These are phyloP conservation scores for Paecilomyces fulvus DNA, from an alignment of 2,329 filamentous ascomycete genomes.

Conservation along the genomic window DNA sequence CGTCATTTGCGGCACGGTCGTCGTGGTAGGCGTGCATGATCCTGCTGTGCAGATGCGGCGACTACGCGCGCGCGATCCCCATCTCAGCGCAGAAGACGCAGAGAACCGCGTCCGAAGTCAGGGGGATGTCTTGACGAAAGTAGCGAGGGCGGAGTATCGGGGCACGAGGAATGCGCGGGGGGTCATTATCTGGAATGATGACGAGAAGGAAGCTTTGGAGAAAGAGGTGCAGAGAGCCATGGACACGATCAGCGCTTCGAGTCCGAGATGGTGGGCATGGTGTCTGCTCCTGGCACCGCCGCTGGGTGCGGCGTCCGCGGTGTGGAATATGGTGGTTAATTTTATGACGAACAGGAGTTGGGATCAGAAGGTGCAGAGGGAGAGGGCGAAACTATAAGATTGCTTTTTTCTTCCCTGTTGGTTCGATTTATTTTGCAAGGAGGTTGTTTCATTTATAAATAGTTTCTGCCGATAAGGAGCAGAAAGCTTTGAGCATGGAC, in stretches of 20 bases:
- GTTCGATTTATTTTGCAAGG: no score
- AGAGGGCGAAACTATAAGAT: conserved; percentile 52
- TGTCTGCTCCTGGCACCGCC: conserved; percentile 61
- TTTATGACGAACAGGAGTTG: conserved; percentile 61
- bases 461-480: background rate
- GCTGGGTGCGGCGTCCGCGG: conserved; percentile 57
- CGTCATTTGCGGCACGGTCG: conserved; percentile 69
- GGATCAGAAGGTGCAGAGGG: conserved; percentile 51
- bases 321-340: conserved; percentile 68
- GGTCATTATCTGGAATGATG: conserved; percentile 87
- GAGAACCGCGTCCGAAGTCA: conserved; percentile 80
- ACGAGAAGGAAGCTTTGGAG: conserved; percentile 60
- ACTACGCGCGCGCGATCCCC: conserved; percentile 64
- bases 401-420: background rate
- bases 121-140: conserved; percentile 77
- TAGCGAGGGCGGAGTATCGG: conserved; percentile 60
- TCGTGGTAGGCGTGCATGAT: conserved; percentile 80
- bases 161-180: conserved; percentile 49
- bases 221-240: conserved; percentile 60
- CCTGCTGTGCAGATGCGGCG: conserved; percentile 74
- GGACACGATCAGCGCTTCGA: conserved; percentile 50
- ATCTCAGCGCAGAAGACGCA: conserved; percentile 77
- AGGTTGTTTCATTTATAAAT: background rate
- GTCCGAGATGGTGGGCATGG: conserved; percentile 80
- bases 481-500: background rate